These are phyloP conservation scores for Chalaropsis thielavioides DNA, from an alignment of 2,329 filamentous ascomycete genomes.

Conservation along the genomic window DNA sequence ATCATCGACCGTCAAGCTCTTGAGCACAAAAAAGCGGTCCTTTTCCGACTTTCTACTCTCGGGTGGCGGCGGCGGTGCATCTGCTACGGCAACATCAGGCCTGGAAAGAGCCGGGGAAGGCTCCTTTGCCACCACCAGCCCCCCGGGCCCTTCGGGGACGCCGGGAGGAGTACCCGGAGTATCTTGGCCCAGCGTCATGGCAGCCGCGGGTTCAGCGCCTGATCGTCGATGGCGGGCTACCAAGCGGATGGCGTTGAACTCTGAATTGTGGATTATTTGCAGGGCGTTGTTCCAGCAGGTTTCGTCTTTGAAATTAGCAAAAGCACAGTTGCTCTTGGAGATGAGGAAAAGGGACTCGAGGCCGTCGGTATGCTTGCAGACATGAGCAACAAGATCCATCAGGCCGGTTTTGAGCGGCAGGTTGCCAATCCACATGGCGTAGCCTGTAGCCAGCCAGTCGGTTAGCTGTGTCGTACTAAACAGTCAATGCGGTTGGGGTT, in stretches of 20 bases:
- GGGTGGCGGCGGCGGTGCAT: background rate
- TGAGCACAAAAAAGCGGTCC: conserved; percentile 74
- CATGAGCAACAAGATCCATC: conserved; percentile 76
- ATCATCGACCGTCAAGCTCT: conserved; percentile 83
- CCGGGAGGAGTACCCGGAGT: background rate
- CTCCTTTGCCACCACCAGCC: background rate
- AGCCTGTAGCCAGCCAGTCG: conserved; percentile 42
- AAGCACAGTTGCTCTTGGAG: conserved; percentile 92
- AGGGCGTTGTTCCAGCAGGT: conserved; percentile 61
- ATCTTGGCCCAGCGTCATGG: background rate
- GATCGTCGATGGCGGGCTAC: conserved; percentile 66
- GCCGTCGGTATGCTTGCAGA: conserved; percentile 62
- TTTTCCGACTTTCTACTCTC: conserved; percentile 15
- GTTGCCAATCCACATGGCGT: conserved; percentile 94
- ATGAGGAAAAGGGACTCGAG: conserved; percentile 88
- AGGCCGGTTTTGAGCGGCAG: conserved; percentile 71
- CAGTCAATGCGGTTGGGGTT: no score
- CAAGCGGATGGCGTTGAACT: conserved; percentile 70
- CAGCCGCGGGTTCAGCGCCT: conserved; percentile 14
- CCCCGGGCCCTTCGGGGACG: background rate
- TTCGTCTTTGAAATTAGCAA: conserved; percentile 86
- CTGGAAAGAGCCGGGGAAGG: background rate
- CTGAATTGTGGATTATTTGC: conserved; percentile 75
- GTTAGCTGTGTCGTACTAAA: conserved; percentile 9
- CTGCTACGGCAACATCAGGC: background rate